Evolutionary conservation across 768 basidiomycete species (phyloP), one percentile per base, ranked within the genome.

Genomic region (Paxillus ammoniavirescens): DNA sequence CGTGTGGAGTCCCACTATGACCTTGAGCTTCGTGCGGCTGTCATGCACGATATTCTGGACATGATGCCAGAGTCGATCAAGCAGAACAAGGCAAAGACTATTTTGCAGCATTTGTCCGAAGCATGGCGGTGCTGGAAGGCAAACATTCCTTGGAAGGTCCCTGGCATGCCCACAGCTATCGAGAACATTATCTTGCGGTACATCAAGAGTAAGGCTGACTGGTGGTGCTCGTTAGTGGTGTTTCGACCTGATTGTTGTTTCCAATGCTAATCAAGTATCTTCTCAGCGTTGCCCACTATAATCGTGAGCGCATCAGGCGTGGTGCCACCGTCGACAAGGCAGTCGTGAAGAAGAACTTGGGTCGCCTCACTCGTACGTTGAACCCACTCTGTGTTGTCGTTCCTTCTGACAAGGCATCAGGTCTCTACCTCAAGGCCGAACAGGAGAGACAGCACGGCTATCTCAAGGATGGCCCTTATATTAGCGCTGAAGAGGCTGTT

Each of bases 31-130:
- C 87, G 97, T 50, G 97, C 97, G 0, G 95, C 97, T 44, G 96
- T 99, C 63, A 98, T 99, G 97, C 96, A 98, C 74, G 96, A 99
- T 72, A 98, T 99, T 62, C 78, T 99, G 61, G 96, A 98, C 76
- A 98, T 98, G 96, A 98, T 98, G 96, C 97, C 97, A 7, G 97
- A 98, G 72, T 93, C 91, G 2, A 95, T 98, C 77, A 95, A 95
- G 74, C 93, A 95, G 73, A 99, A 98, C 75, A 98, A 99, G 77
- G 86, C 94, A n/a, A 99, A 99, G 79, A 98, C 97, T 10, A 98
- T 99, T 60, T 67, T 99, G 67, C 97, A 99, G 70, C 97, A 98
- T 69, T 74, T 98, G 61, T 97, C 95, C 3, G 97, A 98, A 69
- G 97, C 96, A 9, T 98, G 97, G 97, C 81, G 96, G 62, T 98